phyloP scores from a whole-genome alignment of 2,329 filamentous ascomycete species.

The Sclerotinia borealis region DNA sequence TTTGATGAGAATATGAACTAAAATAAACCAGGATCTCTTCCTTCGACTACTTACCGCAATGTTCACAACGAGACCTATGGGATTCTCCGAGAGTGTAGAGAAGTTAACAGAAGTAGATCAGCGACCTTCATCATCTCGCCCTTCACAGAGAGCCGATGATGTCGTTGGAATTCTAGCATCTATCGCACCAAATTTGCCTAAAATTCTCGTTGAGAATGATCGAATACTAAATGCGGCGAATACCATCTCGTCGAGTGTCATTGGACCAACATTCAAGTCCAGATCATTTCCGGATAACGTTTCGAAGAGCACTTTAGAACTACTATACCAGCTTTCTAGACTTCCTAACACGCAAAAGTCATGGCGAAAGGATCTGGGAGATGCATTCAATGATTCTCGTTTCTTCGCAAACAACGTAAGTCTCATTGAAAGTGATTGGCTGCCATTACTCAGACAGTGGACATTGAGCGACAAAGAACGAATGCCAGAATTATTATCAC shows the following conservation, averaged over 20 bases:
- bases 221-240: constrained; percentile 71
- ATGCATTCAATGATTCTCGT: constrained; percentile 83
- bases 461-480: constrained; percentile 80
- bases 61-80: constrained; percentile 81
- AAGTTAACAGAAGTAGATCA: constrained; percentile 34
- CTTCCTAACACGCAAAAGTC: constrained; percentile 76
- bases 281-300: constrained; percentile 85
- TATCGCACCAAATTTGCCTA: constrained; percentile 73
- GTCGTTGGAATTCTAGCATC: constrained; percentile 72
- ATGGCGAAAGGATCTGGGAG: constrained; percentile 88
- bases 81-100: constrained; percentile 53
- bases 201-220: constrained; percentile 80
- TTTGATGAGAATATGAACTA: neutral
- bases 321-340: constrained; percentile 72
- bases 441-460: constrained; percentile 80
- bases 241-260: constrained; percentile 76
- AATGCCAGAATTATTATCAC: constrained; percentile 71
- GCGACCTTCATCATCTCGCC: constrained; percentile 20
- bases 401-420: constrained; percentile 70
- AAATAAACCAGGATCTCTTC: constrained; percentile 66
- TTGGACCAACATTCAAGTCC: constrained; percentile 75
- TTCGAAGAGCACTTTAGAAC: constrained; percentile 59
- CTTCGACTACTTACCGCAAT: constrained; percentile 83
- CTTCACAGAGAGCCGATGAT: constrained; percentile 54
- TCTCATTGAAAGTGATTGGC: constrained; percentile 69